A percentile compares a stretch with the other conserved stretches of the same genome.
These are phyloP conservation scores for Vinca minor DNA, from an alignment of 257 asterid species.

Conservation along the genomic window DNA sequence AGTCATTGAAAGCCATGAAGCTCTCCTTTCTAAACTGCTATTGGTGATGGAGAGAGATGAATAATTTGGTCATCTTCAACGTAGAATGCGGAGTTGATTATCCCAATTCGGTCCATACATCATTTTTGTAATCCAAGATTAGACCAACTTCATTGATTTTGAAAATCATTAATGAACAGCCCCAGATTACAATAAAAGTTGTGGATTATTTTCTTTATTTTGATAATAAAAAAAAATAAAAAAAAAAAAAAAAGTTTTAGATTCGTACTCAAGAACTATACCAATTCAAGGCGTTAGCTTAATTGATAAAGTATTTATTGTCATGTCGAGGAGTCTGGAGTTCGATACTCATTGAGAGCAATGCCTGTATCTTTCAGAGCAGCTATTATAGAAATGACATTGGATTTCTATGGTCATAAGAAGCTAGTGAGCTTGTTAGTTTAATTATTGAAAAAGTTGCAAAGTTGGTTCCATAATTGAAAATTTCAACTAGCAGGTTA, in stretches of 20 bases:
- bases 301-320: no score
- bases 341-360: no score
- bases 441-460: not conserved
- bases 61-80: conserved; percentile 17
- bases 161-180: conserved; percentile 19
- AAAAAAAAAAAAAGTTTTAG: no score
- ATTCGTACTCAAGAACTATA: no score
- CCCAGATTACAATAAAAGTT: not conserved
- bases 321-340: no score
- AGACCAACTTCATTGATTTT: conserved; percentile 22
- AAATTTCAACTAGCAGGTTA: not conserved
- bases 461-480: not conserved
- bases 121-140: conserved; percentile 21
- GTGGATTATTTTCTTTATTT: no score
- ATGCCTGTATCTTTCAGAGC: not conserved
- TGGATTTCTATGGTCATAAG: conserved; percentile 3
- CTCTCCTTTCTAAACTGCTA: conserved; percentile 11
- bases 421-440: not conserved
- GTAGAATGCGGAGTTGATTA: conserved; percentile 24
- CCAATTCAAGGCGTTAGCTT: no score
- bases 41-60: conserved; percentile 14
- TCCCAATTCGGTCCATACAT: conserved; percentile 21
- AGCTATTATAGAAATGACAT: not conserved
- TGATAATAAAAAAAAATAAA: no score
- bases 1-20: conserved; percentile 5